A percentile compares a stretch with the other conserved stretches of the same genome.
These are phyloP conservation scores for Ajuga chamaepitys DNA, from an alignment of 257 asterid species.

Conservation along the genomic window DNA sequence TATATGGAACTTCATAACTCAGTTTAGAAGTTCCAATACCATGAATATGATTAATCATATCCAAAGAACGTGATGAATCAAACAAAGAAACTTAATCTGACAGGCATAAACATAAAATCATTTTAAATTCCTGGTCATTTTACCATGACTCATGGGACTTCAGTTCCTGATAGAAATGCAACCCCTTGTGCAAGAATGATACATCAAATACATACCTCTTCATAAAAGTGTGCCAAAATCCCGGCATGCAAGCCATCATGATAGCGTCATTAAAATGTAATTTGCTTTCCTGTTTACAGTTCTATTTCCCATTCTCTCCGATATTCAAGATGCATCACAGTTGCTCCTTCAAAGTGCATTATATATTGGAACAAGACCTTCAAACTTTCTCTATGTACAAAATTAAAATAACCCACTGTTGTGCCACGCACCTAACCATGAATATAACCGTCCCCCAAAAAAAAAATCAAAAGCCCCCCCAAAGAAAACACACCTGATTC, in stretches of 20 bases:
- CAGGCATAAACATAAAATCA: not conserved
- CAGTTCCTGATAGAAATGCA: not conserved
- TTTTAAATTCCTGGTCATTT: not conserved
- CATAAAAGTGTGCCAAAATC: slow-evolving; percentile 6
- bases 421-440: not conserved
- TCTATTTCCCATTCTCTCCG: not conserved
- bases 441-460: not conserved
- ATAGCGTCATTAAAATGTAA: slow-evolving; percentile 3
- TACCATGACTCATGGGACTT: slow-evolving; percentile 6
- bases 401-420: not conserved
- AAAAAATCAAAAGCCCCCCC: not conserved
- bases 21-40: not conserved
- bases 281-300: not conserved
- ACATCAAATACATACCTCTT: not conserved
- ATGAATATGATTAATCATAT: slow-evolving; percentile 3
- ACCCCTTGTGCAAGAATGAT: not conserved
- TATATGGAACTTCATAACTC: not conserved
- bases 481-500: not conserved
- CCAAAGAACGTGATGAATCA: not conserved
- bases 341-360: not conserved
- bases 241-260: not conserved
- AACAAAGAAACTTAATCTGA: not conserved
- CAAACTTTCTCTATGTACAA: not conserved
- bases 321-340: not conserved
- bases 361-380: slow-evolving; percentile 3